phyloP scores from a whole-genome alignment of 805 yeast species.

The Starmerella sirachaensis region DNA sequence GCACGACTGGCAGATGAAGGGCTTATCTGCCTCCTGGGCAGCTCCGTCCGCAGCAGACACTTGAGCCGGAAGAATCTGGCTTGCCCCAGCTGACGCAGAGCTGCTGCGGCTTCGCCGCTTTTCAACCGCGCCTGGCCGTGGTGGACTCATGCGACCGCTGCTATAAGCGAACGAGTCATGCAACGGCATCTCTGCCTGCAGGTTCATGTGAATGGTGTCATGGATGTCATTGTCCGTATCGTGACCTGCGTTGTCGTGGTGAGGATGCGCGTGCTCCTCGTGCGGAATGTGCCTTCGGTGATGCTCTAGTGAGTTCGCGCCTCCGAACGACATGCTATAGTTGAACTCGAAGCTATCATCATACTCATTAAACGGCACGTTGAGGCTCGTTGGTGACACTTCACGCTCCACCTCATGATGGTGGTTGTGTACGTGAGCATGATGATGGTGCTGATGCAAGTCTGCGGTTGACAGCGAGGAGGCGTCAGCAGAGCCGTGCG shows the following conservation, averaged over 20 bases:
- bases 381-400: too few relatives aligned
- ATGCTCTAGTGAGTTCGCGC: too few relatives aligned
- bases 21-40: slow-evolving; percentile 23
- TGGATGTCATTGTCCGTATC: background rate
- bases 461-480: slow-evolving; percentile 1
- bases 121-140: background rate
- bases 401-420: too few relatives aligned
- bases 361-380: too few relatives aligned
- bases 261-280: too few relatives aligned
- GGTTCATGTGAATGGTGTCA: background rate
- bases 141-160: background rate
- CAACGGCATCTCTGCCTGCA: slow-evolving; percentile 1
- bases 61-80: background rate
- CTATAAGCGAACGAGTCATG: background rate
- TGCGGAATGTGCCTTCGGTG: too few relatives aligned
- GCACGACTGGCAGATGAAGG: slow-evolving; percentile 30
- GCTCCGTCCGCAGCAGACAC: too few relatives aligned
- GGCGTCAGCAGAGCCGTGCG: background rate
- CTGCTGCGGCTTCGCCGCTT: slow-evolving; percentile 10
- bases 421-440: too few relatives aligned
- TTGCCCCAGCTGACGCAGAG: slow-evolving; percentile 1
- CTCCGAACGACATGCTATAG: too few relatives aligned
- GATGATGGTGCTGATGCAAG: too few relatives aligned
- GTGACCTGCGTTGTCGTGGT: background rate
- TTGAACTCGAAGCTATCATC: too few relatives aligned